phyloP scores from a whole-genome alignment of 768 basidiomycete species.

The Hirschioporus abietinus region DNA sequence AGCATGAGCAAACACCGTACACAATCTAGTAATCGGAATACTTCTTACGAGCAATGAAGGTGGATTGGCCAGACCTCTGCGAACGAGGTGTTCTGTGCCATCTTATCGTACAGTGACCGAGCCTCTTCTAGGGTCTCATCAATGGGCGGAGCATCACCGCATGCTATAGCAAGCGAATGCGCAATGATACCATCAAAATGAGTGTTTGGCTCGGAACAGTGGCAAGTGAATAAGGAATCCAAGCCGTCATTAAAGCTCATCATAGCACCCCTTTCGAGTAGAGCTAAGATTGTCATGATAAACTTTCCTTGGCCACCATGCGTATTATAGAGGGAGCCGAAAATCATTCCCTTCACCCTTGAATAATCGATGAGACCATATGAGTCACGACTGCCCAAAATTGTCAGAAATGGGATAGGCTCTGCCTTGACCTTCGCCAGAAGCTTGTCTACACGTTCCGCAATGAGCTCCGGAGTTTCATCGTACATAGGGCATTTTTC shows the following conservation, averaged over 20 bases:
- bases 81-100: slow-evolving; percentile 12
- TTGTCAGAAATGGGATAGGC: slow-evolving; percentile 9
- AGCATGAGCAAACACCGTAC: not conserved
- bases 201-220: not conserved
- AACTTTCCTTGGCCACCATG: slow-evolving; percentile 8
- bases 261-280: slow-evolving; percentile 19
- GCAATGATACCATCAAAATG: not conserved
- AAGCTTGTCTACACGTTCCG: slow-evolving; percentile 6
- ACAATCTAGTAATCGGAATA: not conserved
- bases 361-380: slow-evolving; percentile 13
- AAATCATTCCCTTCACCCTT: slow-evolving; percentile 7
- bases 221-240: slow-evolving; percentile 7
- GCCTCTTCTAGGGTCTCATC: slow-evolving; percentile 9
- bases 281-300: slow-evolving; percentile 19
- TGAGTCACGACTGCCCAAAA: not conserved
- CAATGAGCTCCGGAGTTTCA: slow-evolving; percentile 3
- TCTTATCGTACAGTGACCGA: slow-evolving; percentile 1
- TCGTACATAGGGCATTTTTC: slow-evolving; percentile 13
- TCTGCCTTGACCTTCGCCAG: slow-evolving; percentile 6
- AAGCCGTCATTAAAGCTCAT: slow-evolving; percentile 2
- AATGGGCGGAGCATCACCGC: slow-evolving; percentile 11
- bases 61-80: slow-evolving; percentile 3
- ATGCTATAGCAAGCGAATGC: slow-evolving; percentile 8
- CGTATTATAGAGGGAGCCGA: slow-evolving; percentile 11
- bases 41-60: not conserved